Conservation (phyloP, 371 early-diverging fungal species). For the Apophysomyces trapeziformis region DNA sequence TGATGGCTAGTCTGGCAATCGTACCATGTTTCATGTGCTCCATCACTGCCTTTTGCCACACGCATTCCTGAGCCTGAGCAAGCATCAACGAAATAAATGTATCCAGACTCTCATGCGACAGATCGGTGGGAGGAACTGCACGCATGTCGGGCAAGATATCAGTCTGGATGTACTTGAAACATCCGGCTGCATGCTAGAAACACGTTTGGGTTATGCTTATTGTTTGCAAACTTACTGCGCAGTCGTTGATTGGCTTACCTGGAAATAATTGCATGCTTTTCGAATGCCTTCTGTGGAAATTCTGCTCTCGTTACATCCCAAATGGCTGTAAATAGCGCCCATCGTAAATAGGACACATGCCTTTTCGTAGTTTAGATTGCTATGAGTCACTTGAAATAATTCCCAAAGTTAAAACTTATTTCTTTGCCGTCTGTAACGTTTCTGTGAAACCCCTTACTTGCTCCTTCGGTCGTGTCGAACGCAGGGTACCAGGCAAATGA, state of each 20-base stretch:
- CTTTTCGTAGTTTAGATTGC: conserved; percentile 83
- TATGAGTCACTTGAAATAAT: conserved; percentile 38
- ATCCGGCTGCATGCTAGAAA: conserved; percentile 80
- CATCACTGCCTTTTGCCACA: conserved; percentile 82
- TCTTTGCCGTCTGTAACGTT: background rate
- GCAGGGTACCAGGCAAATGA: conserved; percentile 21
- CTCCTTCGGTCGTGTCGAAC: conserved; percentile 18
- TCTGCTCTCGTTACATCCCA: conserved; percentile 71
- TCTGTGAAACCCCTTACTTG: conserved; percentile 16
- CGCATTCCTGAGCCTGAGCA: conserved; percentile 91
- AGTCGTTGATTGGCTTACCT: conserved; percentile 51
- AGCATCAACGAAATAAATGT: conserved; percentile 78
- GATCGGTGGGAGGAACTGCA: conserved; percentile 59
- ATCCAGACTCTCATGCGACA: conserved; percentile 62
- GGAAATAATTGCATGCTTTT: conserved; percentile 78
- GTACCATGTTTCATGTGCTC: conserved; percentile 79
- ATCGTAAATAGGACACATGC: conserved; percentile 85
- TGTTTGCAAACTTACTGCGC: too few relatives aligned
- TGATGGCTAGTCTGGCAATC: conserved; percentile 78
- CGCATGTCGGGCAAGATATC: conserved; percentile 61
- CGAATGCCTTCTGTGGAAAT: conserved; percentile 76
- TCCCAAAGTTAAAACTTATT: background rate
- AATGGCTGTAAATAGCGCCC: conserved; percentile 81
- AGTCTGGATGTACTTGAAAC: conserved; percentile 66
- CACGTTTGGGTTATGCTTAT: background rate